phyloP scores from a whole-genome alignment of 331 rosid genomes.

The Quercus lobata region DNA sequence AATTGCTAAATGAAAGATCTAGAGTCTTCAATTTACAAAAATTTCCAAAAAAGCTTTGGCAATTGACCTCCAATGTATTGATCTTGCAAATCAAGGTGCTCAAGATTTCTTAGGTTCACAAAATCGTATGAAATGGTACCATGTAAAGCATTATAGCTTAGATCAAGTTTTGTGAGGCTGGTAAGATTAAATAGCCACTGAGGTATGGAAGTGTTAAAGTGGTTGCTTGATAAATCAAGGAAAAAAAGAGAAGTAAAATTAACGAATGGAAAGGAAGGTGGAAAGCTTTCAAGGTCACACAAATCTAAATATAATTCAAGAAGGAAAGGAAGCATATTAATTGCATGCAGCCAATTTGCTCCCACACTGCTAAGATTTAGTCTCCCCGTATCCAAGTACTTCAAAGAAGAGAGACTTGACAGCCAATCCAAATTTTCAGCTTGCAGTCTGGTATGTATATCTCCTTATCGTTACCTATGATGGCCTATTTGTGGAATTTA shows the following conservation, averaged over 20 bases:
- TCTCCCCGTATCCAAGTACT: background rate
- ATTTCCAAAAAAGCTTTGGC: background rate
- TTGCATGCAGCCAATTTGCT: background rate
- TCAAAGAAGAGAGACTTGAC: slow-evolving; percentile 14
- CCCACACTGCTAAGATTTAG: background rate
- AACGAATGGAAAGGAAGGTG: background rate
- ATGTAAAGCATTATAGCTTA: background rate
- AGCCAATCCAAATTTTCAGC: slow-evolving; percentile 12
- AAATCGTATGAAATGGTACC: slow-evolving; percentile 10
- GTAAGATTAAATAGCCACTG: slow-evolving; percentile 7
- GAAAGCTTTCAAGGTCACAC: slow-evolving; percentile 12
- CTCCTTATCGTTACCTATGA: too few species aligned
- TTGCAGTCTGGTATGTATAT: background rate
- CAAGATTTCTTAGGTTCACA: background rate
- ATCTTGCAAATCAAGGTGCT: slow-evolving; percentile 1
- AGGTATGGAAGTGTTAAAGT: background rate
- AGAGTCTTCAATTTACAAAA: background rate
- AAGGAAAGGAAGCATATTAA: background rate
- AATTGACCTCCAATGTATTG: background rate
- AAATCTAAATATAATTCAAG: slow-evolving; percentile 4
- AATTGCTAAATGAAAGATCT: background rate
- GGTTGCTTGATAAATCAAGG: background rate
- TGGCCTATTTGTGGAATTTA: too few species aligned
- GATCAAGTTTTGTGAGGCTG: slow-evolving; percentile 2
- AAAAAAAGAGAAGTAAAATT: slow-evolving; percentile 16